Evolutionary conservation across 2,329 filamentous ascomycete genomes (phyloP).

Genomic region (Trichoderma koningii): DNA sequence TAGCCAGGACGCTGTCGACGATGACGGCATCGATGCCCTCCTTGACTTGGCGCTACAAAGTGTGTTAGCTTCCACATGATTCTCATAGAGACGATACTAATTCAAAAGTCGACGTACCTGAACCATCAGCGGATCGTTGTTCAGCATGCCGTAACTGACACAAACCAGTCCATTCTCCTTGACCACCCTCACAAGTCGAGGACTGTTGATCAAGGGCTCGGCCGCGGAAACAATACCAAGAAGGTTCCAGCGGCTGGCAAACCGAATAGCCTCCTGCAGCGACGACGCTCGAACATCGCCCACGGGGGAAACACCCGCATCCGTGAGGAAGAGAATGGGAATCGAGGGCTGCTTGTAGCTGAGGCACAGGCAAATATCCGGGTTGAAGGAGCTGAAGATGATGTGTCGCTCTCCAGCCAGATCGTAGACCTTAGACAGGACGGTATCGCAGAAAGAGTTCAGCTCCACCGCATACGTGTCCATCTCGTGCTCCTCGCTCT

Average conservation of each 20-base stretch:
- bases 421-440: conserved; percentile 88
- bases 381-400: conserved; percentile 97
- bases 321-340: conserved; percentile 90
- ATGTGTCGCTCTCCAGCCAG: conserved; percentile 80
- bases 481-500: conserved; percentile 94
- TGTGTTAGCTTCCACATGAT: conserved; percentile 22
- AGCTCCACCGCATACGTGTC: conserved; percentile 94
- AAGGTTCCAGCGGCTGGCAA: conserved; percentile 92
- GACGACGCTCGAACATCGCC: conserved; percentile 89
- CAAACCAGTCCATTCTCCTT: conserved; percentile 94
- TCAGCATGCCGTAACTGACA: conserved; percentile 87
- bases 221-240: conserved; percentile 89
- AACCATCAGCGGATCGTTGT: conserved; percentile 85
- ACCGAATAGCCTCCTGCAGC: conserved; percentile 92
- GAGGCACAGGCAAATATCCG: conserved; percentile 89
- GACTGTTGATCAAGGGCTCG: conserved; percentile 84
- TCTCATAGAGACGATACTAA: neutral
- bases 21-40: conserved; percentile 98
- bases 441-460: conserved; percentile 94
- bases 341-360: conserved; percentile 98
- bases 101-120: conserved; percentile 60
- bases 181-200: conserved; percentile 84
- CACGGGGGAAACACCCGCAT: conserved; percentile 78
- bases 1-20: conserved; percentile 90
- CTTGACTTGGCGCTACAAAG: conserved; percentile 74